Base-by-base conservation (phyloP, 305 asterid species). In the Solanum hybrid region DNA sequence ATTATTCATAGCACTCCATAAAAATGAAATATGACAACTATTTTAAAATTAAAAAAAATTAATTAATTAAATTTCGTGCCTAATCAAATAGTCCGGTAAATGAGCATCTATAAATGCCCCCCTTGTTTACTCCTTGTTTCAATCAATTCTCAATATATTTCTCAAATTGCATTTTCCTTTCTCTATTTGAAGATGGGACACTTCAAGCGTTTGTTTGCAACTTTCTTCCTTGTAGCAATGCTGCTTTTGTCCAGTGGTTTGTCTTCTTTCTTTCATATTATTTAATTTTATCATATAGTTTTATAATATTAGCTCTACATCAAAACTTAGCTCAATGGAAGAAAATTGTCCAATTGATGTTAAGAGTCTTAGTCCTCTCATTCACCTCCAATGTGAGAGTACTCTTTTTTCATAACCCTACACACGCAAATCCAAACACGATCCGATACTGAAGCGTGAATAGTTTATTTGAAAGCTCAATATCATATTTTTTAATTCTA, bases 161-260 rank as follows among this genome's bases (percentile, higher is more conserved):
- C 27, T 34, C 81, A 76, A 77, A 19, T 77, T 22, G 9, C 84
- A 34, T 77, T 77, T 34, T 26, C n/a, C 78, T 14, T 34, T 2
- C 29, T 3, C 32, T 85, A 26, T 51, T 32, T 45, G 12, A 66
- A 29, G 35, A 87, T 87, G 91, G 88, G 38, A 35, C 37, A 86
- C 89, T 86, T 73, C 32, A 76, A 29, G 37, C 75, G 75, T 71
- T 66, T 79, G 64, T 87, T 90, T 90, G 88, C 89, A 26, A 72
- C 87, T 80, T 87, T 85, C 22, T 87, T 82, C 88, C 88, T 90
- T 40, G 69, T 90, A 26, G 35, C 86, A 29, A 88, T 88, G 73
- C 32, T 90, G 56, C 27, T 88, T 87, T 45, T 90, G 71, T 64
- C 88, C 45, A 90, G 66, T 81, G 91, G 90, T 90, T 87, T 31